phyloP scores from a whole-genome alignment of 106 monocot genomes.

The Narthecium ossifragum region DNA sequence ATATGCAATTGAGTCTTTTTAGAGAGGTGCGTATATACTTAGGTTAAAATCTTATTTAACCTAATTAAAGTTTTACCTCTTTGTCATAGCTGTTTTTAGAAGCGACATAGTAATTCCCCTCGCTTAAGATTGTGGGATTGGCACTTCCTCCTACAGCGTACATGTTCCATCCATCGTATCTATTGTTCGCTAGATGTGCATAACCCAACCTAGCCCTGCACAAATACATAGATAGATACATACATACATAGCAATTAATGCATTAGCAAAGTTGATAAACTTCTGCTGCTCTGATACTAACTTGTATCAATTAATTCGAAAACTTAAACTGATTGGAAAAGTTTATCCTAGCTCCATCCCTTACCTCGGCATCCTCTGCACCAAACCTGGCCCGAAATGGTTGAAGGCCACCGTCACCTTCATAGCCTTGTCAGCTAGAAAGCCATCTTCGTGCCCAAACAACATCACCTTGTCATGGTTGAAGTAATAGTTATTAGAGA shows the following conservation, averaged over 20 bases:
- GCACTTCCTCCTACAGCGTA: constrained; percentile 54
- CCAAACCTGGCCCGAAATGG: constrained; percentile 26
- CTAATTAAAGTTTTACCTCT: constrained; percentile 22
- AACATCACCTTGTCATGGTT: constrained; percentile 67
- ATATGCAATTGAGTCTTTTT: no score
- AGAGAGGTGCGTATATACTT: no score
- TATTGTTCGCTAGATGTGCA: constrained; percentile 53
- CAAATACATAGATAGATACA: neutral
- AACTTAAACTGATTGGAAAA: neutral
- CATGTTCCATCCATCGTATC: constrained; percentile 45
- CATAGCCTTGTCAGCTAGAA: constrained; percentile 32
- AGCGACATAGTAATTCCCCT: constrained; percentile 47
- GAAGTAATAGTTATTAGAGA: constrained; percentile 43
- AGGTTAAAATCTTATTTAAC: no score
- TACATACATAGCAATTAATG: no score
- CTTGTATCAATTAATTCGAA: neutral
- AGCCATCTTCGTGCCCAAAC: constrained; percentile 39
- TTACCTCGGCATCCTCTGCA: constrained; percentile 63
- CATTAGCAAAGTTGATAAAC: no score
- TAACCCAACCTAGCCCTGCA: constrained; percentile 45
- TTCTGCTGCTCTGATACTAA: no score
- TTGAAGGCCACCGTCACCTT: constrained; percentile 56
- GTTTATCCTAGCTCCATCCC: neutral
- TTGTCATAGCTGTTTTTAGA: constrained; percentile 12
- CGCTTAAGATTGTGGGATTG: constrained; percentile 51